These are phyloP conservation scores for Ganoderma sinense DNA, from an alignment of 1,284 basidiomycete species.

Conservation along the genomic window DNA sequence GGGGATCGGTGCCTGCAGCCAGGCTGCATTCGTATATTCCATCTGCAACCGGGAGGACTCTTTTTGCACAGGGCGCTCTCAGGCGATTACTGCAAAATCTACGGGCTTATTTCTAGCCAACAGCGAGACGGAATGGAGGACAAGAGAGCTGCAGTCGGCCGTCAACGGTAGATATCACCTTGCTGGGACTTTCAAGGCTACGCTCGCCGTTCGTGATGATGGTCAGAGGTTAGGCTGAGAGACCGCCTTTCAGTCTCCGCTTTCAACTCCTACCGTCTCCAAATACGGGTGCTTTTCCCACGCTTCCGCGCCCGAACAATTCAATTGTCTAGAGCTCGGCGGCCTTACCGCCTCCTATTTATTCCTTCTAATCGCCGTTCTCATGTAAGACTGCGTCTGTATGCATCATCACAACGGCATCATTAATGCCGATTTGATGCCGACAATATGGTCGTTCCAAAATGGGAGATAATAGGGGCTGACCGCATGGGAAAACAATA, in stretches of 20 bases:
- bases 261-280: slow-evolving; percentile 28
- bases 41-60: slow-evolving; percentile 50
- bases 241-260: slow-evolving; percentile 37
- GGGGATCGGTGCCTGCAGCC: slow-evolving; percentile 57
- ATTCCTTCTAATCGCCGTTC: background rate
- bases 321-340: background rate
- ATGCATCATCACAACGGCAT: slow-evolving; percentile 2
- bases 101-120: slow-evolving; percentile 60
- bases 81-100: slow-evolving; percentile 57
- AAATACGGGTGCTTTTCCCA: slow-evolving; percentile 31
- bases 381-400: background rate
- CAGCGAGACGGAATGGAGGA: slow-evolving; percentile 48
- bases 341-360: background rate
- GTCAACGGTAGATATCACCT: slow-evolving; percentile 38
- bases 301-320: slow-evolving; percentile 25
- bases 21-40: slow-evolving; percentile 63
- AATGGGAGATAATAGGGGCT: slow-evolving; percentile 16
- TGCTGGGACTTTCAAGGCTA: slow-evolving; percentile 36
- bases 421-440: background rate
- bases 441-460: background rate
- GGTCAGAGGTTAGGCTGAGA: slow-evolving; percentile 40
- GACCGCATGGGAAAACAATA: slow-evolving; percentile 19
- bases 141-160: slow-evolving; percentile 31
- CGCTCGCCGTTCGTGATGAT: slow-evolving; percentile 40
- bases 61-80: slow-evolving; percentile 54